Evolutionary conservation across 495 filamentous ascomycete species (phyloP).

Genomic region (Saxispiralis lemnorum): DNA sequence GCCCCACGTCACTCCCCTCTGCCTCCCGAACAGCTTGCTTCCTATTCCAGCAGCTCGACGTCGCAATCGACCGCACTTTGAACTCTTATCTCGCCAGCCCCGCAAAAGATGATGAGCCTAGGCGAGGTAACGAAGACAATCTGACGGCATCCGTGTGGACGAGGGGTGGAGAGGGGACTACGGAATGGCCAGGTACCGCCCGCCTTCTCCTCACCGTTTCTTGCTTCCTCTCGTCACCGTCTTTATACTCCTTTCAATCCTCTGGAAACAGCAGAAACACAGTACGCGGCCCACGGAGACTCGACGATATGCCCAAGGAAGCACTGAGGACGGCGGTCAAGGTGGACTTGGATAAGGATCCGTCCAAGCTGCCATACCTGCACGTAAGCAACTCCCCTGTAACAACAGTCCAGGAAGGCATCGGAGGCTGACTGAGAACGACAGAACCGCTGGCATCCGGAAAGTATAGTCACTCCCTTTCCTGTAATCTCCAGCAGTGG

Average conservation of each 20-base stretch:
- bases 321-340: slow-evolving; percentile 54
- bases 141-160: too few relatives aligned
- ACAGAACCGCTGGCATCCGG: slow-evolving; percentile 89
- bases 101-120: too few relatives aligned
- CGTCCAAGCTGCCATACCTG: slow-evolving; percentile 50
- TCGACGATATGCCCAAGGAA: slow-evolving; percentile 22
- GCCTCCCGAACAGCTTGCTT: not conserved
- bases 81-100: too few relatives aligned
- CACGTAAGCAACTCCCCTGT: slow-evolving; percentile 42
- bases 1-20: not conserved
- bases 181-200: too few relatives aligned
- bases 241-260: too few relatives aligned
- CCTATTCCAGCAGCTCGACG: not conserved
- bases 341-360: slow-evolving; percentile 64
- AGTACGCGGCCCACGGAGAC: too few relatives aligned
- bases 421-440: not conserved
- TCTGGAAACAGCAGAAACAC: too few relatives aligned
- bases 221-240: too few relatives aligned
- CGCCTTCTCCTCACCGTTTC: too few relatives aligned
- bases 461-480: slow-evolving; percentile 41
- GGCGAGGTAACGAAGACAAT: too few relatives aligned
- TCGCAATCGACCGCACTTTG: not conserved
- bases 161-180: too few relatives aligned
- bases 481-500: not conserved
- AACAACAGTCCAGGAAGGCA: too few relatives aligned